phyloP scores from a whole-genome alignment of 225 moss, liverwort and hornwort genomes.

The Rhytidiadelphus loreus region DNA sequence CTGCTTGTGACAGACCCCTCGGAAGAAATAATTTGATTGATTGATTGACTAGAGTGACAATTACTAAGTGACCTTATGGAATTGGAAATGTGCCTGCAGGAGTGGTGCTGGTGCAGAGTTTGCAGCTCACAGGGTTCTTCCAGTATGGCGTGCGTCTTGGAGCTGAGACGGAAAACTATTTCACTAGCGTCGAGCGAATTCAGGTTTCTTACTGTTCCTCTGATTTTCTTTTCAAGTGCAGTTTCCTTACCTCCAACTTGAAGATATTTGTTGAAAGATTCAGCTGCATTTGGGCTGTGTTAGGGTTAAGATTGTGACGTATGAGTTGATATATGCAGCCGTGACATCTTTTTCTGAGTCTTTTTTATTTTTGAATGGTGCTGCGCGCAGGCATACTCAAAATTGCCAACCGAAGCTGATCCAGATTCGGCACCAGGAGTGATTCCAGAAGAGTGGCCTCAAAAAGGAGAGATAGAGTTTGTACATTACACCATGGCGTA shows the following conservation, averaged over 20 bases:
- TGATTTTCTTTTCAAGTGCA: too few species aligned
- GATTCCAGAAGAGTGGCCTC: constrained; percentile 62
- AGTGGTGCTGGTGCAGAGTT: constrained; percentile 63
- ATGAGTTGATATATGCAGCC: too few species aligned
- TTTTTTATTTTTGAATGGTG: not conserved
- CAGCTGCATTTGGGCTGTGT: too few species aligned
- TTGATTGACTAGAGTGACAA: not conserved
- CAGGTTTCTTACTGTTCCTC: constrained; percentile 10
- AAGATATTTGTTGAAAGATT: not conserved
- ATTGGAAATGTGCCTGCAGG: constrained; percentile 9
- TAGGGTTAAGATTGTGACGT: too few species aligned
- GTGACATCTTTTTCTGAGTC: not conserved
- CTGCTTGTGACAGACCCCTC: not conserved
- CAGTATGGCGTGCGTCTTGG: constrained; percentile 67
- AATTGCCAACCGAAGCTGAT: constrained; percentile 51
- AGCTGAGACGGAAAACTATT: constrained; percentile 69
- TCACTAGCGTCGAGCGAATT: constrained; percentile 85
- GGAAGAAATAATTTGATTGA: not conserved
- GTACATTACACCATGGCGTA: constrained; percentile 70
- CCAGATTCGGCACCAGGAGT: constrained; percentile 57
- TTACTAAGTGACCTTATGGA: not conserved
- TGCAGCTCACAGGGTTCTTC: constrained; percentile 71
- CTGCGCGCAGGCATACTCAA: constrained; percentile 19
- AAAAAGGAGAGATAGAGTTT: constrained; percentile 57
- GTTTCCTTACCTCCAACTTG: not conserved